phyloP scores from a whole-genome alignment of 2,329 filamentous ascomycete genomes.

The Fusarium sp. region DNA sequence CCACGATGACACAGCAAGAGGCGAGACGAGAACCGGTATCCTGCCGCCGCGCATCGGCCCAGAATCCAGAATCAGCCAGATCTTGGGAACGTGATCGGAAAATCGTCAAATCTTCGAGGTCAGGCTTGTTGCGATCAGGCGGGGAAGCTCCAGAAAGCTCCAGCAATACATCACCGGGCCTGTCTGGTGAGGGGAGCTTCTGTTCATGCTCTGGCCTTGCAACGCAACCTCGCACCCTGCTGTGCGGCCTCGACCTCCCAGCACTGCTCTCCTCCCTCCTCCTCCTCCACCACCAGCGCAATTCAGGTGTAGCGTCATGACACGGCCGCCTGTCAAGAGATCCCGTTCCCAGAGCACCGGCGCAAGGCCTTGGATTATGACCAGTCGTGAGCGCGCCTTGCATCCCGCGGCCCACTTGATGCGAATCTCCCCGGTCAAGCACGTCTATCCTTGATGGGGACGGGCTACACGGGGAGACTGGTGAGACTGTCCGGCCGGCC shows the following conservation, averaged over 20 bases:
- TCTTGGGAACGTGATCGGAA: conserved; percentile 33
- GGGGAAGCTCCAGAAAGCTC: conserved; percentile 32
- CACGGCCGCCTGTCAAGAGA: conserved; percentile 45
- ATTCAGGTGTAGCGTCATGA: conserved; percentile 45
- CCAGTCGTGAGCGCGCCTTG: conserved; percentile 37
- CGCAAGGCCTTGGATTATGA: conserved; percentile 35
- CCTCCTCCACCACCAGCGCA: conserved; percentile 28
- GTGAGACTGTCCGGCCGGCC: conserved; percentile 30
- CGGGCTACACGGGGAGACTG: conserved; percentile 37
- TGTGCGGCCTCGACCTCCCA: conserved; percentile 14
- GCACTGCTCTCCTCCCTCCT: conserved; percentile 15
- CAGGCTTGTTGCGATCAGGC: conserved; percentile 25
- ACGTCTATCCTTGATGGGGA: conserved; percentile 29
- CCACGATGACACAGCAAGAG: conserved; percentile 18
- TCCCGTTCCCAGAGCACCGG: conserved; percentile 49
- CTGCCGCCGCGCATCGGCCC: conserved; percentile 17
- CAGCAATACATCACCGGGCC: conserved; percentile 17
- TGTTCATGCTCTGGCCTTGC: background rate
- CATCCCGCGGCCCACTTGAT: conserved; percentile 44
- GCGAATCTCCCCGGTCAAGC: conserved; percentile 41
- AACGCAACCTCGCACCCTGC: background rate
- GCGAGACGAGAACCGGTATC: conserved; percentile 9
- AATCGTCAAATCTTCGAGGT: conserved; percentile 34
- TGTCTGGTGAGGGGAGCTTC: conserved; percentile 11
- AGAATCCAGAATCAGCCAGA: conserved; percentile 23